Conservation (phyloP, 2,329 filamentous ascomycete genomes). For the Colletotrichum orchidophilum region DNA sequence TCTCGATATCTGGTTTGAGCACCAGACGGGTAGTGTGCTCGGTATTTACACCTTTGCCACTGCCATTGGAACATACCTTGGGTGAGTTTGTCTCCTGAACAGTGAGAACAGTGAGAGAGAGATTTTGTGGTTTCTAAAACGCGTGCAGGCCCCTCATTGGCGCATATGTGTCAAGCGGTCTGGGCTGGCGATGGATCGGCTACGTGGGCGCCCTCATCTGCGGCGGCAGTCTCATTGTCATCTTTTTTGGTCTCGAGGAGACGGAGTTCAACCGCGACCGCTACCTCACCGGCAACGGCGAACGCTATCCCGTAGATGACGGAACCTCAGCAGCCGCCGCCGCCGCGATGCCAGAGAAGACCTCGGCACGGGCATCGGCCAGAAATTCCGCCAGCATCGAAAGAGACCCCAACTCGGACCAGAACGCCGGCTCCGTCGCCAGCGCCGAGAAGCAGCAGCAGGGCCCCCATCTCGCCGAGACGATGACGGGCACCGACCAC, state of each 20-base stretch:
- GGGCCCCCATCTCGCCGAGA: slow-evolving; percentile 10
- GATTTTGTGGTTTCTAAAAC: background rate
- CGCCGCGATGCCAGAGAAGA: slow-evolving; percentile 34
- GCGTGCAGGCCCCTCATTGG: slow-evolving; percentile 54
- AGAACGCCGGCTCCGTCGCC: background rate
- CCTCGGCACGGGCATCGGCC: background rate
- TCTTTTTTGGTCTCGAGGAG: slow-evolving; percentile 63
- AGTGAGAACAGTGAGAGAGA: background rate
- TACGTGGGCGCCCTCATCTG: slow-evolving; percentile 61
- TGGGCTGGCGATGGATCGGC: slow-evolving; percentile 66
- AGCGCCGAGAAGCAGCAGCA: background rate
- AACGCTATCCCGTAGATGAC: slow-evolving; percentile 34
- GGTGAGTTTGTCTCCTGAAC: slow-evolving; percentile 36
- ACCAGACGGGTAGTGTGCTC: slow-evolving; percentile 62
- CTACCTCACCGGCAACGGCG: slow-evolving; percentile 42
- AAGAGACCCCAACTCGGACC: background rate
- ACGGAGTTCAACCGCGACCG: slow-evolving; percentile 57
- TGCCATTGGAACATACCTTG: slow-evolving; percentile 64
- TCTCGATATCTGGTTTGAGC: slow-evolving; percentile 66
- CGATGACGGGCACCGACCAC: slow-evolving; percentile 23
- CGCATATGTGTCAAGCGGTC: slow-evolving; percentile 57
- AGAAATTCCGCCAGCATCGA: background rate
- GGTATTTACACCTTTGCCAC: slow-evolving; percentile 66
- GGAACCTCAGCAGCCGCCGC: background rate
- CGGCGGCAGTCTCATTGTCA: slow-evolving; percentile 54